Base-by-base conservation (phyloP, 2,329 filamentous ascomycete species). In the Daldinia sp. region DNA sequence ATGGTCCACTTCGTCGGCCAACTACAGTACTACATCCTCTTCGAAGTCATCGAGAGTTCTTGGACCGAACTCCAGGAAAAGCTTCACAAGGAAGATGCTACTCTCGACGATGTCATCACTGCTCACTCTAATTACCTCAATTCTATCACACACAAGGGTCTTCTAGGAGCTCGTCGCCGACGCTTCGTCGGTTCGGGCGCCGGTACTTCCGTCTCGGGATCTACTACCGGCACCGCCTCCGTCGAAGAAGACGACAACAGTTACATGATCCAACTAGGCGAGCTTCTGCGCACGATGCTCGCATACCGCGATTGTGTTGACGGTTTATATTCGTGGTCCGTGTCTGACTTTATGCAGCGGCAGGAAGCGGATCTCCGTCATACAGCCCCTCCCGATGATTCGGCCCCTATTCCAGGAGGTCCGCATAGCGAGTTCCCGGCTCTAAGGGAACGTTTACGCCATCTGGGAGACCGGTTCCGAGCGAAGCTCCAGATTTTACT, bases 1-100 rank as follows among this genome's bases (percentile, higher is more conserved):
- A 99, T 99, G 95, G 92, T 98, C 13, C 96, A 99, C 76, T 98
- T 99, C 74, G 90, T 98, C 73, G 93, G 93, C 67, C 95, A 99
- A 78, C 84, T 99, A 11, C 95, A 99, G 77, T 97, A 98, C 80
- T 99, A 99, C 77, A 97, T 99, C 70, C 84, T 99, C 8, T 99
- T 98, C 73, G 95, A 99, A 77, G 95, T 99, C 70, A 98, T 99
- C 70, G 95, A 99, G 77, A 90, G 92, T 32, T 95, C 92, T 49
- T 99, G 95, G 96, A 91, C 92, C 64, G 90, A 94, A 73, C 85
- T 99, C 2, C 92, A 97, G 76, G 85, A 87, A 25, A 90, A 91
- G 29, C 90, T 98, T 64, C 87, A 86, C 57, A 93, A 91, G 74
- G 92, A 94, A 11, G 91, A 92, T 69, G 94, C 90, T 73, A 99